Conservation (phyloP, 495 filamentous ascomycete species). For the Penicillium parvum region DNA sequence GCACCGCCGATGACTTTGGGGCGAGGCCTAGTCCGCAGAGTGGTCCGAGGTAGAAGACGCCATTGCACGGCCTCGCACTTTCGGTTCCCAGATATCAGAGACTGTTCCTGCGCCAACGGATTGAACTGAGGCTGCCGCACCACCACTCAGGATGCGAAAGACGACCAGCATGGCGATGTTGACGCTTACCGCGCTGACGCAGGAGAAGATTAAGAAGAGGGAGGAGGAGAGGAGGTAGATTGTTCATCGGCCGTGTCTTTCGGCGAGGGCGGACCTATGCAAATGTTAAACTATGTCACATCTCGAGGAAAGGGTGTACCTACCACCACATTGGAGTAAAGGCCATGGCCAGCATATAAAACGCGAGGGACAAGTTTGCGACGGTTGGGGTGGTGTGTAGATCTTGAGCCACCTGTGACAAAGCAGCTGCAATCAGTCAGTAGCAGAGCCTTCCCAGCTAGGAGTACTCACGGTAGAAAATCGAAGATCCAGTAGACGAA, state of each 20-base stretch:
- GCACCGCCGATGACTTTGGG: constrained; percentile 84
- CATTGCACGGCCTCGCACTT: constrained; percentile 83
- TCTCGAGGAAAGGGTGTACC: no score
- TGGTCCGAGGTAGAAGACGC: constrained; percentile 87
- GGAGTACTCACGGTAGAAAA: constrained; percentile 72
- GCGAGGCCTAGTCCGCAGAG: constrained; percentile 80
- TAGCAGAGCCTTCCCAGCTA: neutral
- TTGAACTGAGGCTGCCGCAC: constrained; percentile 82
- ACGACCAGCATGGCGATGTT: constrained; percentile 83
- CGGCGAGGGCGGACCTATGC: no score
- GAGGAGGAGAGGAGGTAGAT: constrained; percentile 85
- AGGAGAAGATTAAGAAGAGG: constrained; percentile 71
- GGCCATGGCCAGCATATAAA: constrained; percentile 88
- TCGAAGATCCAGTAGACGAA: constrained; percentile 79
- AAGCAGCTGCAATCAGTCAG: constrained; percentile 51
- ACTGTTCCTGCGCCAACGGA: constrained; percentile 91
- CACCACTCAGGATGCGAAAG: constrained; percentile 77
- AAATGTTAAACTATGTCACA: no score
- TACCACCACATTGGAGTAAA: constrained; percentile 97
- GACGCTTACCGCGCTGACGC: constrained; percentile 65
- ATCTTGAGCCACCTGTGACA: constrained; percentile 63
- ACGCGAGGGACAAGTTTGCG: constrained; percentile 75
- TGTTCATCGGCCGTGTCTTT: constrained; percentile 72
- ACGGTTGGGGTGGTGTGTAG: constrained; percentile 62
- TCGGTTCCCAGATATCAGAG: constrained; percentile 83